Evolutionary conservation across 2,329 filamentous ascomycete species (phyloP).

Genomic region (Seiridium cupressi): DNA sequence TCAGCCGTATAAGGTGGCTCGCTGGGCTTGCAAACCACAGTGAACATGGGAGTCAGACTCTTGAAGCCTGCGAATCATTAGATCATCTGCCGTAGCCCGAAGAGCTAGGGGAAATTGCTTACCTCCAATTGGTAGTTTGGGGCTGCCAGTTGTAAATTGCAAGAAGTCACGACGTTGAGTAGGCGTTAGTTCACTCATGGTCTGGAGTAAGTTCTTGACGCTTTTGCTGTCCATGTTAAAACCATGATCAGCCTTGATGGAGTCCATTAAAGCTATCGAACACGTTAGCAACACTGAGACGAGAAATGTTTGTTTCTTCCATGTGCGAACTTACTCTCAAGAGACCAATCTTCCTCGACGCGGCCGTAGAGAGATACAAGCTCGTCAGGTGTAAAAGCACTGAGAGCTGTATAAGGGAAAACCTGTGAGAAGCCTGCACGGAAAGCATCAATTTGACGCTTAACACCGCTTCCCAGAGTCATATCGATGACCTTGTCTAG

Average conservation of each 20-base stretch:
- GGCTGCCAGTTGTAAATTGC: conserved; percentile 96
- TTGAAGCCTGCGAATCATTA: conserved; percentile 72
- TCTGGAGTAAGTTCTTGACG: conserved; percentile 87
- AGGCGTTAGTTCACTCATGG: conserved; percentile 82
- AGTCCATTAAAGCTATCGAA: conserved; percentile 81
- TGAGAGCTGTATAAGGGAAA: conserved; percentile 89
- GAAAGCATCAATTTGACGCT: conserved; percentile 88
- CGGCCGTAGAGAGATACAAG: conserved; percentile 92
- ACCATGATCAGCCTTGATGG: conserved; percentile 96
- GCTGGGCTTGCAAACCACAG: conserved; percentile 97
- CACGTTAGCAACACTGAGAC: conserved; percentile 16
- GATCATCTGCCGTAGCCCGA: background rate
- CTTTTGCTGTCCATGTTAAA: conserved; percentile 98
- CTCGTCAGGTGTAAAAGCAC: conserved; percentile 92
- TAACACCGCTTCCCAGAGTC: conserved; percentile 86
- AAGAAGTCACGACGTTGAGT: conserved; percentile 86
- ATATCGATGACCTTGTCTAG: conserved; percentile 88
- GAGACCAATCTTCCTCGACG: conserved; percentile 93
- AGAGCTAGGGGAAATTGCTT: conserved; percentile 34
- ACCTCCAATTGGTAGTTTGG: conserved; percentile 98
- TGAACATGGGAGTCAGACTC: conserved; percentile 95
- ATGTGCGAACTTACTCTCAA: conserved; percentile 72
- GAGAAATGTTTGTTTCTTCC: background rate
- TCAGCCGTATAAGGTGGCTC: conserved; percentile 91
- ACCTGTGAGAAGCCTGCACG: conserved; percentile 89